phyloP scores from a whole-genome alignment of 176 grass and related monocot species.

The Bromus sterilis region DNA sequence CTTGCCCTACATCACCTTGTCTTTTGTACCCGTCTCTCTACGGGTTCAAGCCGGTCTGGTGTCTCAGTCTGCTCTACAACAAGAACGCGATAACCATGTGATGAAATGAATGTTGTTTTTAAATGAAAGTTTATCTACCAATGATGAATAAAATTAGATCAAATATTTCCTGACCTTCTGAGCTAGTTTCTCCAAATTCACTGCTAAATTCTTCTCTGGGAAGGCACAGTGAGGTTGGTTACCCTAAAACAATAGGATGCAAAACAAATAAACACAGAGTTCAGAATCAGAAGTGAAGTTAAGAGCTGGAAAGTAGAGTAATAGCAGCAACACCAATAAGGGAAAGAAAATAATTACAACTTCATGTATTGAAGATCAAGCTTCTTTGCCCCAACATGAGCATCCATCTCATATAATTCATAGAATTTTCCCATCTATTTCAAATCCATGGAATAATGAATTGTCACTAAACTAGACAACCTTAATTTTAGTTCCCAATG shows the following conservation, averaged over 20 bases:
- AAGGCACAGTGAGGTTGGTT: constrained; percentile 97
- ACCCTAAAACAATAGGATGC: constrained; percentile 48
- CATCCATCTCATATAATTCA: constrained; percentile 97
- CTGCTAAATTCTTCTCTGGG: constrained; percentile 88
- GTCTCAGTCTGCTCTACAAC: constrained; percentile 99
- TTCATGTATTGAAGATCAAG: constrained; percentile 99
- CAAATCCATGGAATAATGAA: constrained; percentile 19
- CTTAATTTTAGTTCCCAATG: not conserved
- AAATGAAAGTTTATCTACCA: constrained; percentile 11
- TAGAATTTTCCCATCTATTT: constrained; percentile 98
- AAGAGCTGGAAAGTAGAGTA: not conserved
- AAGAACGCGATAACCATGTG: constrained; percentile 85
- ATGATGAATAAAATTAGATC: constrained; percentile 10
- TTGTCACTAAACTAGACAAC: constrained; percentile 17
- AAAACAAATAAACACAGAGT: not conserved
- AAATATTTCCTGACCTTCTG: constrained; percentile 59
- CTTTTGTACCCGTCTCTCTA: constrained; percentile 80
- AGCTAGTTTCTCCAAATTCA: constrained; percentile 94
- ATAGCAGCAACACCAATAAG: constrained; percentile 4
- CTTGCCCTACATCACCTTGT: too few relatives aligned
- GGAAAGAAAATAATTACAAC: constrained; percentile 22
- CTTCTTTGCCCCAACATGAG: constrained; percentile 85
- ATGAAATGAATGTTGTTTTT: constrained; percentile 18
- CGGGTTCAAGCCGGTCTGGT: constrained; percentile 79
- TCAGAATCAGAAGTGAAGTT: constrained; percentile 3